These are phyloP conservation scores for Trametes hirsuta DNA, from an alignment of 1,284 basidiomycete species.

Conservation along the genomic window DNA sequence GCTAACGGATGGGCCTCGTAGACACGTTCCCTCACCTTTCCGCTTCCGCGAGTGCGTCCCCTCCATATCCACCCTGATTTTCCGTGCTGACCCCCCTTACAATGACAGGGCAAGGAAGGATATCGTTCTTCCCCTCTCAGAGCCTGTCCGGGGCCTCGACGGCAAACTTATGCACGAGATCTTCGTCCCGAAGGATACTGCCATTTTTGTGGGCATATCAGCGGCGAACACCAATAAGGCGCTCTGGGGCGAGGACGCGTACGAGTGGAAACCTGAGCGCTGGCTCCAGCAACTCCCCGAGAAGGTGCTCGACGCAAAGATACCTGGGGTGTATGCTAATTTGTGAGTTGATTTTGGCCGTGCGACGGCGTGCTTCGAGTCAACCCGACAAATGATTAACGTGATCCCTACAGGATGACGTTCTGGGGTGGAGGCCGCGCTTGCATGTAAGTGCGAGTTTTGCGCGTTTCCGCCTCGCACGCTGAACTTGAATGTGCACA, in stretches of 20 bases:
- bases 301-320: slow-evolving; percentile 22
- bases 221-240: slow-evolving; percentile 32
- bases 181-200: slow-evolving; percentile 44
- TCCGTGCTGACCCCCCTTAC: not conserved
- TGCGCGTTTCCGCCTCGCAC: not conserved
- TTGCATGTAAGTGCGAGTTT: slow-evolving; percentile 32
- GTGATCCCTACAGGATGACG: slow-evolving; percentile 30
- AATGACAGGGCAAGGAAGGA: slow-evolving; percentile 28
- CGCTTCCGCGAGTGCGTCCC: slow-evolving; percentile 24
- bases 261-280: slow-evolving; percentile 36
- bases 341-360: slow-evolving; percentile 19
- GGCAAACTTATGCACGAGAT: slow-evolving; percentile 44
- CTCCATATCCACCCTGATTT: not conserved
- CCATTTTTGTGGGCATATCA: slow-evolving; percentile 30
- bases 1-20: not conserved
- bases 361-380: not conserved
- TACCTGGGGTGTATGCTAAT: slow-evolving; percentile 34
- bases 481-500: not conserved
- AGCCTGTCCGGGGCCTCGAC: slow-evolving; percentile 27
- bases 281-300: slow-evolving; percentile 31
- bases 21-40: slow-evolving; percentile 20
- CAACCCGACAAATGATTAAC: not conserved
- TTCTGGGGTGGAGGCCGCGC: slow-evolving; percentile 34
- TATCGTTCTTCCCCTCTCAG: slow-evolving; percentile 30
- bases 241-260: slow-evolving; percentile 36